Base-by-base conservation (phyloP, 75 land plant species). In the Selaginella moellendorffii region DNA sequence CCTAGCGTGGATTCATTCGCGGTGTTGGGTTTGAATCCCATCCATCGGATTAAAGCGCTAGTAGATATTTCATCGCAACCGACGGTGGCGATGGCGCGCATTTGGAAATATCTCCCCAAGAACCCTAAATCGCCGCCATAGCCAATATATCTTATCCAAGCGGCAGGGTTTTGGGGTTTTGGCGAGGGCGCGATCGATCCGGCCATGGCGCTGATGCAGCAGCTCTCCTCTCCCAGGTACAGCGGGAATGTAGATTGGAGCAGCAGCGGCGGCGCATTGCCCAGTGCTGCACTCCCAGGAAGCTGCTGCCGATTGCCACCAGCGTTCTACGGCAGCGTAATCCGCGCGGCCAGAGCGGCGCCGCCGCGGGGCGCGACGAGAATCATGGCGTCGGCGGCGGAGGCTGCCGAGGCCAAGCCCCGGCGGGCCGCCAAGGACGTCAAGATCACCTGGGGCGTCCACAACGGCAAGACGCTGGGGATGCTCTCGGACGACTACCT, bases 191-290 rank as follows among this genome's bases (percentile, higher is more conserved):
- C n/a, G 14, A 5, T 36, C 46, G 14, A 36, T 36, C 46, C 46
- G 46, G 46, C 46, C 14, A 36, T 36, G 46, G 46, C 46, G 46
- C 46, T 36, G 46, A 36, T 36, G 46, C 46, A n/a, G n/a, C n/a
- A 36, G 46, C 46, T 36, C 46, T 36, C 46, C 46, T 36, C 46
- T 5, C 46, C 46, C 5, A 5, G 10, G 46, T 36, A 14, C 46
- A 36, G 14, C 46, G 14, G 46, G 46, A 36, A 36, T 36, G 46
- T 14, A 14, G 5, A 36, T 36, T 36, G 14, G 14, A 5, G 46
- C 46, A 14, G 46, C 46, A 36, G 46, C 10, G 5, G 14, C 14
- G 46, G 10, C 10, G 46, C 14, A 14, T 36, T 36, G 46, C 46
- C 14, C 10, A 36, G 46, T 5, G 46, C 46, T 14, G 14, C 46